Evolutionary conservation across 371 early-diverging fungal species (phyloP).

Genomic region (Haplosporangium sp.): DNA sequence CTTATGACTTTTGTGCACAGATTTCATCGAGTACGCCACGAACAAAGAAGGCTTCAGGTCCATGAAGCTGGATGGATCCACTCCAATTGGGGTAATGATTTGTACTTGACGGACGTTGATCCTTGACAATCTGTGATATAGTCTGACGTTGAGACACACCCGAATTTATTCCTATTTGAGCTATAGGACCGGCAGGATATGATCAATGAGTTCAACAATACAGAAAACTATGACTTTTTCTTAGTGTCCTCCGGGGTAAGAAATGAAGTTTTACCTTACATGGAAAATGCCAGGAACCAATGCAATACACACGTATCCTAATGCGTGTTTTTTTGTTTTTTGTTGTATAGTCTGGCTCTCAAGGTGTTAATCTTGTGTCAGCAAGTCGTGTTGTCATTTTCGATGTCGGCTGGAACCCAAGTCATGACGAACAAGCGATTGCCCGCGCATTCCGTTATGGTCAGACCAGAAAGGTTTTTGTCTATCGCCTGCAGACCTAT

Average conservation of each 20-base stretch:
- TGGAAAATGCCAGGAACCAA: too few relatives aligned
- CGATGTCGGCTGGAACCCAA: conserved; percentile 98
- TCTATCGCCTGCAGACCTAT: conserved; percentile 76
- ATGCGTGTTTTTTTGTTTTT: neutral
- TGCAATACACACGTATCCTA: too few relatives aligned
- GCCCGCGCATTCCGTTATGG: conserved; percentile 87
- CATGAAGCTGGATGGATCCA: conserved; percentile 22
- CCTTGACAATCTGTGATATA: too few relatives aligned
- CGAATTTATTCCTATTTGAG: too few relatives aligned
- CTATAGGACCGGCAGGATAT: conserved; percentile 69
- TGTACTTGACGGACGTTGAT: neutral
- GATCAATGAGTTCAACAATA: conserved; percentile 82
- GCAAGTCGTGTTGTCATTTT: conserved; percentile 91
- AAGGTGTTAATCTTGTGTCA: conserved; percentile 90
- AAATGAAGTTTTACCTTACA: neutral
- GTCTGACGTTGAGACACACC: too few relatives aligned
- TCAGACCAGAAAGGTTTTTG: conserved; percentile 77
- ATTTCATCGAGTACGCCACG: conserved; percentile 61
- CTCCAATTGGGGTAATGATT: conserved; percentile 22
- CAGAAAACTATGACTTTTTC: conserved; percentile 62
- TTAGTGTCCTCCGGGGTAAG: conserved; percentile 75
- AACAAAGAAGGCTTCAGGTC: conserved; percentile 9
- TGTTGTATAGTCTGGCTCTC: conserved; percentile 66
- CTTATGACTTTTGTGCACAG: conserved; percentile 25
- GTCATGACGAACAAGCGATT: conserved; percentile 90